Conservation (phyloP, 2,329 filamentous ascomycete genomes). For the Botrytis hyacinthi region DNA sequence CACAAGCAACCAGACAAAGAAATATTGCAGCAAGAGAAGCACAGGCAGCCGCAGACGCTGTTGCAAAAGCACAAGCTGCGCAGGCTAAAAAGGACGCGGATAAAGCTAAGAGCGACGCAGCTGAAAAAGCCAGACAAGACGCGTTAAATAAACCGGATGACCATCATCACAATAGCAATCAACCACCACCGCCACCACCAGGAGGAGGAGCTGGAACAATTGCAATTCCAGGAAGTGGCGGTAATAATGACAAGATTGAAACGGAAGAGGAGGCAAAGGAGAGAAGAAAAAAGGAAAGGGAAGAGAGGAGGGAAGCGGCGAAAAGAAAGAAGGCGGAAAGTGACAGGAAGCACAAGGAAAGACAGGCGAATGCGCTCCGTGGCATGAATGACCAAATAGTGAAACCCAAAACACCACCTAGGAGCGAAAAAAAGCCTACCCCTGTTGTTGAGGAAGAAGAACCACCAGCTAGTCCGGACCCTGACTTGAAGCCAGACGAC, state of each 20-base stretch:
- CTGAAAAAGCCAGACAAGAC: background rate
- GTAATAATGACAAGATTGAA: background rate
- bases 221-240: background rate
- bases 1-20: background rate
- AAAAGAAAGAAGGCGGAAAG: background rate
- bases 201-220: background rate
- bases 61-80: background rate
- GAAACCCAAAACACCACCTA: too few species aligned
- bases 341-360: background rate
- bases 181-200: background rate
- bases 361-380: background rate
- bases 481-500: background rate
- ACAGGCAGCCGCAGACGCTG: background rate
- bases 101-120: background rate
- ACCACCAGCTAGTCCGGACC: background rate
- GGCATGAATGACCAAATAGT: too few species aligned
- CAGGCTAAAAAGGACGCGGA: background rate
- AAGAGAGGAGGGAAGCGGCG: too few species aligned
- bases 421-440: background rate
- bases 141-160: background rate
- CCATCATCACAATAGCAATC: background rate
- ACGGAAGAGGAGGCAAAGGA: background rate
- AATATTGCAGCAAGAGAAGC: conserved; percentile 6
- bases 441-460: background rate
- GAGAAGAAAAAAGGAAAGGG: background rate